Evolutionary conservation across 2,329 filamentous ascomycete genomes (phyloP).

Genomic region (Sphaerostilbella broomeana): DNA sequence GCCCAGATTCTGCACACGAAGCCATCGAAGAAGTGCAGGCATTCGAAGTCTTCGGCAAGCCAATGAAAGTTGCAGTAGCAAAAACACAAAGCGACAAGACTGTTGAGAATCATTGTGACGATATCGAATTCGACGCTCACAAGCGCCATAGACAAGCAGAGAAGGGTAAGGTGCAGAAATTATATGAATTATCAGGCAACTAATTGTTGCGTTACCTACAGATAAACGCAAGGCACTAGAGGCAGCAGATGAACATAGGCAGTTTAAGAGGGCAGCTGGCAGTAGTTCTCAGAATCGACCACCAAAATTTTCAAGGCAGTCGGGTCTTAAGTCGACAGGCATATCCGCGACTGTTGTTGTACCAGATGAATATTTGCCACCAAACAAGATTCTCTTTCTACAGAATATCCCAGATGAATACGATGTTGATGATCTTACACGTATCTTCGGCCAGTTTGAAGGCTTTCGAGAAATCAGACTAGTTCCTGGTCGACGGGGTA

Average conservation of each 20-base stretch:
- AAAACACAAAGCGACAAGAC: slow-evolving; percentile 82
- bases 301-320: slow-evolving; percentile 53
- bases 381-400: slow-evolving; percentile 94
- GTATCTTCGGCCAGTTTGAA: slow-evolving; percentile 82
- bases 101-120: slow-evolving; percentile 63
- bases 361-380: slow-evolving; percentile 95
- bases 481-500: slow-evolving; percentile 78
- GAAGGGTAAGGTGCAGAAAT: slow-evolving; percentile 62
- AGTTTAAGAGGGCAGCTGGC: slow-evolving; percentile 56
- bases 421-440: slow-evolving; percentile 70
- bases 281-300: slow-evolving; percentile 48
- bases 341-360: slow-evolving; percentile 64
- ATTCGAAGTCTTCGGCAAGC: slow-evolving; percentile 88
- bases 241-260: slow-evolving; percentile 70
- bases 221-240: slow-evolving; percentile 76
- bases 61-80: slow-evolving; percentile 78
- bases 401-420: slow-evolving; percentile 87
- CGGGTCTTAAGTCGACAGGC: slow-evolving; percentile 69
- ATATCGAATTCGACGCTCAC: slow-evolving; percentile 80
- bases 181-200: neutral
- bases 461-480: slow-evolving; percentile 89
- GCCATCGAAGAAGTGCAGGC: slow-evolving; percentile 87
- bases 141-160: slow-evolving; percentile 78
- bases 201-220: slow-evolving; percentile 22
- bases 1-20: slow-evolving; percentile 65